Percentiles rank a stretch among this genome's conserved stretches.
These are phyloP conservation scores for Rhizopogon roseolus DNA, from an alignment of 768 basidiomycete genomes.

Conservation along the genomic window DNA sequence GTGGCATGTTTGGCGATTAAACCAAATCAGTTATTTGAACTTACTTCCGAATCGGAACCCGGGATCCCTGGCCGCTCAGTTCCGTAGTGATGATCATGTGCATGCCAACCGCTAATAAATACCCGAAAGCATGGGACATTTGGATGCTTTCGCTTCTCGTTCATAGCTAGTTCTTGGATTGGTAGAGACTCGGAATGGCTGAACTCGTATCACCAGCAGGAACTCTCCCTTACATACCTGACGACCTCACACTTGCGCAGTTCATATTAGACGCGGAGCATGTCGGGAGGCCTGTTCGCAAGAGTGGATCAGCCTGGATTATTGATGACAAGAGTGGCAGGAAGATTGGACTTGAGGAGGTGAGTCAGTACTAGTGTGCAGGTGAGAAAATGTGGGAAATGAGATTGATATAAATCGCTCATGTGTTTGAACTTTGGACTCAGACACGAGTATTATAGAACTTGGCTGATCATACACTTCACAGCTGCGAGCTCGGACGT, in stretches of 20 bases:
- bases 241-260: conserved; percentile 32
- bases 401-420: too few species aligned
- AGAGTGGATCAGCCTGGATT: conserved; percentile 29
- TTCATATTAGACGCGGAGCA: conserved; percentile 33
- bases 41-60: too few species aligned
- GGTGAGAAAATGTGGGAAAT: neutral
- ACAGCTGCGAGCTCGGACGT: conserved; percentile 31
- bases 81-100: too few species aligned
- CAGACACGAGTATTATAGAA: too few species aligned
- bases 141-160: neutral
- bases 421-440: too few species aligned
- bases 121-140: too few species aligned
- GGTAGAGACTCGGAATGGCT: conserved; percentile 14
- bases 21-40: too few species aligned
- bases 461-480: neutral
- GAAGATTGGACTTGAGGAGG: conserved; percentile 32
- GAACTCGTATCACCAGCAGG: conserved; percentile 25
- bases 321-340: conserved; percentile 37
- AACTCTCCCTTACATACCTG: conserved; percentile 29
- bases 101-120: too few species aligned
- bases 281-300: conserved; percentile 22
- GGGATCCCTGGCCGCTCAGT: too few species aligned
- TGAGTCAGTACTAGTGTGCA: conserved; percentile 15
- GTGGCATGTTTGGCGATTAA: too few species aligned
- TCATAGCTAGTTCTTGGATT: neutral